These are phyloP conservation scores for Colletotrichum zoysiae DNA, from an alignment of 2,329 filamentous ascomycete species.

Conservation along the genomic window DNA sequence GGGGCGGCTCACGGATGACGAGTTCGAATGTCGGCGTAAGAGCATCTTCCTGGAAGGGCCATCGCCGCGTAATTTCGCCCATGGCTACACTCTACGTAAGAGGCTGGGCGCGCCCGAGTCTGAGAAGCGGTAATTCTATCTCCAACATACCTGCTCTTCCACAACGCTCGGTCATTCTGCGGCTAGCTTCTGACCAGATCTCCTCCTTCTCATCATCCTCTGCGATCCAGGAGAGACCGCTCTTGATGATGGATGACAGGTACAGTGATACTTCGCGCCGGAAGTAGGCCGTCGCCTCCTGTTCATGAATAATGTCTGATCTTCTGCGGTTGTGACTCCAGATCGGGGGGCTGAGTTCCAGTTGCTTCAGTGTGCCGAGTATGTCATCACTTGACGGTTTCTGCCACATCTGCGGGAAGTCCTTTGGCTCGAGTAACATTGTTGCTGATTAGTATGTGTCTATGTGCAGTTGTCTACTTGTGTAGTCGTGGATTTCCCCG, in stretches of 20 bases:
- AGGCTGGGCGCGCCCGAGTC: not conserved
- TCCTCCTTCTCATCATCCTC: slow-evolving; percentile 74
- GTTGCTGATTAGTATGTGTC: slow-evolving; percentile 27
- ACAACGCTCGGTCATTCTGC: slow-evolving; percentile 85
- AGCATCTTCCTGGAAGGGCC: slow-evolving; percentile 60
- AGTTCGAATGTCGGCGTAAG: slow-evolving; percentile 67
- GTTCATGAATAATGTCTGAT: slow-evolving; percentile 56
- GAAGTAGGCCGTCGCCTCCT: slow-evolving; percentile 57
- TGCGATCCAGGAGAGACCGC: slow-evolving; percentile 75
- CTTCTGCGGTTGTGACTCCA: slow-evolving; percentile 68
- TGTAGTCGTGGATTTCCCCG: not conserved
- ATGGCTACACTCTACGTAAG: slow-evolving; percentile 56
- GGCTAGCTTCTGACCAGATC: slow-evolving; percentile 84
- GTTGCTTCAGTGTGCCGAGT: slow-evolving; percentile 72
- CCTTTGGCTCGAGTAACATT: slow-evolving; percentile 57
- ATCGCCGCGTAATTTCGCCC: slow-evolving; percentile 67
- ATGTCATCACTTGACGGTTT: slow-evolving; percentile 76
- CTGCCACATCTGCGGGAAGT: slow-evolving; percentile 87
- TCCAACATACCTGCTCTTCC: slow-evolving; percentile 74
- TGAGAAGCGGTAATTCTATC: not conserved
- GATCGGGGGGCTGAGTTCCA: slow-evolving; percentile 75
- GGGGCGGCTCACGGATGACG: slow-evolving; percentile 83
- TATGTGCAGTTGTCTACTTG: slow-evolving; percentile 25
- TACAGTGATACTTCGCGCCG: slow-evolving; percentile 72
- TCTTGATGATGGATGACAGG: slow-evolving; percentile 77